These are phyloP conservation scores for Zygosaccharomyces bisporus DNA, from an alignment of 805 yeast genomes.

Conservation along the genomic window DNA sequence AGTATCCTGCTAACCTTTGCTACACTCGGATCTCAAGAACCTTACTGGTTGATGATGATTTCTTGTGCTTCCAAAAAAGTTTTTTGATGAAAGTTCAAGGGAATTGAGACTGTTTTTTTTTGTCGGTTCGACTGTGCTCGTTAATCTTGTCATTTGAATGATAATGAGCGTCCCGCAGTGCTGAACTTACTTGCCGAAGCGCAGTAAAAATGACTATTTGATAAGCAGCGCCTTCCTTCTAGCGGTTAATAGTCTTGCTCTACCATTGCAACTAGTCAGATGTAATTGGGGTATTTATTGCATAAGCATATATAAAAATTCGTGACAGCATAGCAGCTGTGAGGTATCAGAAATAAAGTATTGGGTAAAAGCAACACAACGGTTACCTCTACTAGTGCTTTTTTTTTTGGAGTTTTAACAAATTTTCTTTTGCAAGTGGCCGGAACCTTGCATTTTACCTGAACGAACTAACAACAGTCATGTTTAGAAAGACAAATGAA, in stretches of 20 bases:
- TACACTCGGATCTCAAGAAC: too few relatives aligned
- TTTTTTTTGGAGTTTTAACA: neutral
- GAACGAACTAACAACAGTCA: constrained; percentile 4
- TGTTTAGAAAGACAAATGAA: constrained; percentile 1
- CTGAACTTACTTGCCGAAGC: too few relatives aligned
- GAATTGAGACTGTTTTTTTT: too few relatives aligned
- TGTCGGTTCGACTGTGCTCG: too few relatives aligned
- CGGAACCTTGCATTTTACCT: neutral
- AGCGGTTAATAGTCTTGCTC: too few relatives aligned
- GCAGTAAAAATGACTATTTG: too few relatives aligned
- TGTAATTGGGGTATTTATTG: constrained; percentile 6
- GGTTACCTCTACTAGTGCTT: neutral
- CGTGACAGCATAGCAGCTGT: constrained; percentile 7
- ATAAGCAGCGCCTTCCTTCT: too few relatives aligned
- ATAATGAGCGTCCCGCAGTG: too few relatives aligned
- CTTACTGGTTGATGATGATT: neutral
- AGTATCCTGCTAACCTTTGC: too few relatives aligned
- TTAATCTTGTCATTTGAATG: neutral
- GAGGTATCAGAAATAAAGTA: neutral
- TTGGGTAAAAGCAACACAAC: neutral
- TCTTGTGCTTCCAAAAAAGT: neutral
- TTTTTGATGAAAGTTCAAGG: too few relatives aligned
- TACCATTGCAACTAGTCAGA: neutral
- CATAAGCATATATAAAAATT: constrained; percentile 1
- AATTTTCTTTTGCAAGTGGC: neutral